These are phyloP conservation scores for Capsicum baccatum DNA, from an alignment of 257 asterid species.

Conservation along the genomic window DNA sequence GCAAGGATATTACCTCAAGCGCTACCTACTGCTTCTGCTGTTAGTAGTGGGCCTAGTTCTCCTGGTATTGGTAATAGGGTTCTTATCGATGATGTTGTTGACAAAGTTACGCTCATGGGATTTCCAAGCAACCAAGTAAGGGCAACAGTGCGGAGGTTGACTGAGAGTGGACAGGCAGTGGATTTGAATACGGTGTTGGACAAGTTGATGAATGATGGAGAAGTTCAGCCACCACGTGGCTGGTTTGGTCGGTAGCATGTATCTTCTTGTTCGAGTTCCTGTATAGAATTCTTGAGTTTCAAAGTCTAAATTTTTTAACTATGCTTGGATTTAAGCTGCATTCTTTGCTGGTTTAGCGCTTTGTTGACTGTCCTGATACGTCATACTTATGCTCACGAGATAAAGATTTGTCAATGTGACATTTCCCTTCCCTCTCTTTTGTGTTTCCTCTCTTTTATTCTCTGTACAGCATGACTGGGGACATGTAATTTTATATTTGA, in stretches of 20 bases:
- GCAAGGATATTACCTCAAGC: conserved; percentile 90
- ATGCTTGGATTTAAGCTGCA: background rate
- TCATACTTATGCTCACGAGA: conserved; percentile 33
- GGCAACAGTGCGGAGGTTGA: conserved; percentile 81
- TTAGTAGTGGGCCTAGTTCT: conserved; percentile 59
- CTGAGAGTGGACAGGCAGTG: conserved; percentile 91
- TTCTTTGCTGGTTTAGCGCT: conserved; percentile 1
- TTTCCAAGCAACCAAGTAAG: conserved; percentile 87
- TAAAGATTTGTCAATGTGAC: conserved; percentile 29
- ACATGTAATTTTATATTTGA: background rate
- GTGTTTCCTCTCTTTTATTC: background rate
- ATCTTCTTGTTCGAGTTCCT: conserved; percentile 32
- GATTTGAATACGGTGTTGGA: conserved; percentile 91
- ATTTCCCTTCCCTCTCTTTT: background rate
- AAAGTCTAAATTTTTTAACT: background rate
- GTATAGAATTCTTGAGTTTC: conserved; percentile 46
- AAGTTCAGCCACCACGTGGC: conserved; percentile 66
- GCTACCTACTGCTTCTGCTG: conserved; percentile 76
- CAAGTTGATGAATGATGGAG: conserved; percentile 93
- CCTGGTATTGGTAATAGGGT: conserved; percentile 73
- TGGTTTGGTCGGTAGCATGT: conserved; percentile 71
- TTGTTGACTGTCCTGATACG: conserved; percentile 6
- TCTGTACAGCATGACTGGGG: conserved; percentile 13
- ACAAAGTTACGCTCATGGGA: conserved; percentile 91
- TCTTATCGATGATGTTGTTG: conserved; percentile 93